Percentiles rank a stretch among this genome's conserved stretches.
phyloP scores from a whole-genome alignment of 208 protist species.

The Wallacemonas rigidus region DNA sequence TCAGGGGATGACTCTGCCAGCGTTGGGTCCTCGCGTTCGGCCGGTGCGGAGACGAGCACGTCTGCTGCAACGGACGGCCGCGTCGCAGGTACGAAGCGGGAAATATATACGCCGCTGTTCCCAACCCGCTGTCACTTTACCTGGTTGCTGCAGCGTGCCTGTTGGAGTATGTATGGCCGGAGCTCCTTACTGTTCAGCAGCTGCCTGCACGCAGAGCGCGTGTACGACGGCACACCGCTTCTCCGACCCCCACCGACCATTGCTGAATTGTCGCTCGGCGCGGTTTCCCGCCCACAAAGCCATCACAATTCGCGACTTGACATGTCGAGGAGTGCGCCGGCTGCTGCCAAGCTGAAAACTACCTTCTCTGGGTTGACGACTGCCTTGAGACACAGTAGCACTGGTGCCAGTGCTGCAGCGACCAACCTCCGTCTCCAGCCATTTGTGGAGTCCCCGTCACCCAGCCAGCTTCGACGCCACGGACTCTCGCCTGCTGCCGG shows the following conservation, averaged over 20 bases:
- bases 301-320: not conserved
- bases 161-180: conserved; percentile 62
- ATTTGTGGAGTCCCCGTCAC: no score
- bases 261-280: not conserved
- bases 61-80: not conserved
- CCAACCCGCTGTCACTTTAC: conserved; percentile 59
- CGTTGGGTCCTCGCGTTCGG: not conserved
- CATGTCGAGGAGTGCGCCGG: not conserved
- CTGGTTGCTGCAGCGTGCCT: conserved; percentile 64
- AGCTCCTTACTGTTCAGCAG: conserved; percentile 65
- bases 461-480: no score
- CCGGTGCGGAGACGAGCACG: not conserved
- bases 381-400: no score
- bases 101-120: conserved; percentile 21
- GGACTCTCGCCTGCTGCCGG: no score
- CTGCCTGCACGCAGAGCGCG: conserved; percentile 35
- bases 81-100: not conserved
- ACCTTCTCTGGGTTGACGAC: not conserved
- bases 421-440: no score
- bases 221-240: conserved; percentile 5
- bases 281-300: not conserved
- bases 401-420: no score
- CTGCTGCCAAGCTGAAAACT: not conserved
- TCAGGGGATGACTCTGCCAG: conserved; percentile 2
- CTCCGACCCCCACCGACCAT: conserved; percentile 9